Evolutionary conservation across 331 rosid species (phyloP), one percentile per base, ranked within the genome.

Genomic region (Dryas integrifolia): DNA sequence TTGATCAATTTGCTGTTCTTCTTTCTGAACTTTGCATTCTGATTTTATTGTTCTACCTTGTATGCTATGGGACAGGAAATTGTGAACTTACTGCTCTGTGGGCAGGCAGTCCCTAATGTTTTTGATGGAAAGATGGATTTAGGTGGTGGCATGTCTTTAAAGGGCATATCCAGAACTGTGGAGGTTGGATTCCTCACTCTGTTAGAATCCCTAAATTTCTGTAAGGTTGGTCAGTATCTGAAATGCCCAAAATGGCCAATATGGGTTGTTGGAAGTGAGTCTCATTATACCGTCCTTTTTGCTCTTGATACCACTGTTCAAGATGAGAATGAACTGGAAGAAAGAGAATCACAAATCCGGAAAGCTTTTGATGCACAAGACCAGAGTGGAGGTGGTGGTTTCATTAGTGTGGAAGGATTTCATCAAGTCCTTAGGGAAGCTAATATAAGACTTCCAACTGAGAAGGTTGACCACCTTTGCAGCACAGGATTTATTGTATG

Each of bases 381-480:
- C 85, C 98, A 94, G 79, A 94, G 97, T 67, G 97, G 98, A 46
- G 97, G 98, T 67, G 97, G 97, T 46, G 95, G 97, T 40, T 91
- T 94, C 85, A 89, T 91, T 65, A 88, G 96, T 40, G 96, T 88
- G 58, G 97, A 88, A 82, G 96, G 96, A 41, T 88, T 91, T 75
- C 92, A 85, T 67, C 96, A 89, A 80, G 97, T 91, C 56, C 86
- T 94, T 46, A 85, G 73, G 77, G 97, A 86, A 73, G 83, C 97
- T 39, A 80, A 80, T 70, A 76, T 88, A 70, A 85, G 76, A 72
- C 88, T 94, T 79, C 92, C 86, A 30, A 79, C 76, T 16, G 91
- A 89, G 81, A 91, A 86, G 83, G 79, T 87, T 39, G 98, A 91
- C 57, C 89, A 88, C 73, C 92, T 94, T 72, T 88, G 92, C 77